phyloP scores from a whole-genome alignment of 805 yeast species.

The Wickerhamomyces hampshirensis region DNA sequence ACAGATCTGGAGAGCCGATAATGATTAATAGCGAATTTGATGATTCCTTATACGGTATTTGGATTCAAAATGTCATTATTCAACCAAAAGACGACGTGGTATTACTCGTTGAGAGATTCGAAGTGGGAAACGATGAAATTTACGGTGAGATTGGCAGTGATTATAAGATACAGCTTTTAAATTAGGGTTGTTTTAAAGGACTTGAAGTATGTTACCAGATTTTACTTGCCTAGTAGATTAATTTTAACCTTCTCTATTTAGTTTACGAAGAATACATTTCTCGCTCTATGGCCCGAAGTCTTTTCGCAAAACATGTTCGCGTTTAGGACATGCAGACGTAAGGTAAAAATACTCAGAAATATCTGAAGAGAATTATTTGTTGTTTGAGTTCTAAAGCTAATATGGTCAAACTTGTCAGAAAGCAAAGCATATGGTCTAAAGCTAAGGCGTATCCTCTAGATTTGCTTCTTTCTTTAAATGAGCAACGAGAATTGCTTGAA shows the following conservation, averaged over 20 bases:
- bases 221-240: no score
- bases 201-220: no score
- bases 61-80: constrained; percentile 16
- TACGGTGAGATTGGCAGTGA: constrained; percentile 35
- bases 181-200: no score
- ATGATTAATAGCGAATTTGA: constrained; percentile 36
- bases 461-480: constrained; percentile 21
- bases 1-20: constrained; percentile 26
- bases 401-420: no score
- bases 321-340: no score
- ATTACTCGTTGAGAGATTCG: constrained; percentile 45
- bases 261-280: no score
- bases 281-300: no score
- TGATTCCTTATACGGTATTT: constrained; percentile 40
- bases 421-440: constrained; percentile 15
- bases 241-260: no score
- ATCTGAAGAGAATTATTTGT: no score
- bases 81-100: constrained; percentile 27
- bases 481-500: constrained; percentile 23
- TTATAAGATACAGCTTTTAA: constrained; percentile 11
- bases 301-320: no score
- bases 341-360: no score
- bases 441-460: constrained; percentile 24
- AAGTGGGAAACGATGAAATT: constrained; percentile 37
- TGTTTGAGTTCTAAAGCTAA: no score